phyloP scores from a whole-genome alignment of 2,329 filamentous ascomycete genomes.

The Alternaria hordeiaustralica region DNA sequence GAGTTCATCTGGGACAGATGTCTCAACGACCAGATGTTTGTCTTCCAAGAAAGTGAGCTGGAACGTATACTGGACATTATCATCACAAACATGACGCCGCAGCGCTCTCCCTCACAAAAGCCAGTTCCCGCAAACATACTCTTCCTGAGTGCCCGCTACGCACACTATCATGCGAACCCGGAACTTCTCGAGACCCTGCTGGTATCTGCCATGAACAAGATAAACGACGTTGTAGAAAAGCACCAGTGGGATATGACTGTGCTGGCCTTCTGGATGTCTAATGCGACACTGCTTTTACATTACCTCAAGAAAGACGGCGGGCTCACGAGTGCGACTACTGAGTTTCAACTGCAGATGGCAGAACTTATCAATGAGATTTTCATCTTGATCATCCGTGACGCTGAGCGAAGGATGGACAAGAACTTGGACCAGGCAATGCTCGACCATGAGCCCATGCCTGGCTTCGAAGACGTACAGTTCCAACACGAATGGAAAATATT shows the following conservation, averaged over 20 bases:
- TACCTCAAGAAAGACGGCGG: slow-evolving; percentile 95
- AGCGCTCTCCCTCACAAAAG: slow-evolving; percentile 94
- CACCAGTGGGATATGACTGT: slow-evolving; percentile 99
- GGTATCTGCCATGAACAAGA: slow-evolving; percentile 88
- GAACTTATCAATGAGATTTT: slow-evolving; percentile 98
- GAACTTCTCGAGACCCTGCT: slow-evolving; percentile 84
- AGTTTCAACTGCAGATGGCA: slow-evolving; percentile 91
- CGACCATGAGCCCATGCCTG: slow-evolving; percentile 96
- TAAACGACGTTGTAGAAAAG: slow-evolving; percentile 93
- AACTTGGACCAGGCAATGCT: slow-evolving; percentile 92
- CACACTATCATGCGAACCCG: slow-evolving; percentile 90
- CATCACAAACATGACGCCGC: slow-evolving; percentile 97
- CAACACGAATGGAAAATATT: slow-evolving; percentile 99
- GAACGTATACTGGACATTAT: slow-evolving; percentile 92
- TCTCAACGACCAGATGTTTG: slow-evolving; percentile 98
- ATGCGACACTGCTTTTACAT: slow-evolving; percentile 91
- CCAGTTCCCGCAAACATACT: slow-evolving; percentile 97
- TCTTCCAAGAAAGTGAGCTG: slow-evolving; percentile 94
- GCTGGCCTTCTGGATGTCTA: slow-evolving; percentile 97
- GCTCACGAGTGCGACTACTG: slow-evolving; percentile 77
- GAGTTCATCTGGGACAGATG: slow-evolving; percentile 97
- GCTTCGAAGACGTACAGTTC: slow-evolving; percentile 95
- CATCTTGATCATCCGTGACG: slow-evolving; percentile 94
- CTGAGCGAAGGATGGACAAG: slow-evolving; percentile 94
- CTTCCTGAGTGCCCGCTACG: slow-evolving; percentile 93